These are phyloP conservation scores for Luffa acutangula DNA, from an alignment of 306 rosid species.

Conservation along the genomic window DNA sequence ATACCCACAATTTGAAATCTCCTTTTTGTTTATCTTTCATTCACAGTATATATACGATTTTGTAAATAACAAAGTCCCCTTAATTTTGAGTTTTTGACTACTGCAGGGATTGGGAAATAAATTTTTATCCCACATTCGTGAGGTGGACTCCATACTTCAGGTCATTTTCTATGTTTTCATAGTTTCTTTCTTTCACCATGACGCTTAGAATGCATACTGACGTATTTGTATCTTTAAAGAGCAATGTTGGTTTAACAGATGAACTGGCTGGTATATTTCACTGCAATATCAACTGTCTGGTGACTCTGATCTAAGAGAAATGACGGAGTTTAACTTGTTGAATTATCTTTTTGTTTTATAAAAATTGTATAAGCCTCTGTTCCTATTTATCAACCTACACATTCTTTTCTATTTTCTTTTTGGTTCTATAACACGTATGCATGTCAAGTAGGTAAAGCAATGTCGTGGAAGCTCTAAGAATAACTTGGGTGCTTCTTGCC, in stretches of 20 bases:
- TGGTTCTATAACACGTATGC: neutral
- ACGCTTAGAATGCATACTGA: neutral
- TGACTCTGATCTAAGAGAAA: neutral
- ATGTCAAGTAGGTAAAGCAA: neutral
- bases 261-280: neutral
- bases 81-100: slow-evolving; percentile 12
- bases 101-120: slow-evolving; percentile 94
- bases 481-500: neutral
- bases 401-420: neutral
- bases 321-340: neutral
- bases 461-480: neutral
- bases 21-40: neutral
- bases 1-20: neutral
- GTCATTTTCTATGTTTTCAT: slow-evolving; percentile 20
- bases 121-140: slow-evolving; percentile 85
- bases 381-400: neutral
- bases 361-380: neutral
- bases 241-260: neutral
- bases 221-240: neutral
- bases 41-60: neutral
- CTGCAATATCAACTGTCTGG: neutral
- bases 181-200: neutral
- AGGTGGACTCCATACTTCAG: slow-evolving; percentile 97
- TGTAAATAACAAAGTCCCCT: neutral
- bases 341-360: neutral